phyloP scores from a whole-genome alignment of 352 stramenopile genomes.

The Globisporangium cystogenes region DNA sequence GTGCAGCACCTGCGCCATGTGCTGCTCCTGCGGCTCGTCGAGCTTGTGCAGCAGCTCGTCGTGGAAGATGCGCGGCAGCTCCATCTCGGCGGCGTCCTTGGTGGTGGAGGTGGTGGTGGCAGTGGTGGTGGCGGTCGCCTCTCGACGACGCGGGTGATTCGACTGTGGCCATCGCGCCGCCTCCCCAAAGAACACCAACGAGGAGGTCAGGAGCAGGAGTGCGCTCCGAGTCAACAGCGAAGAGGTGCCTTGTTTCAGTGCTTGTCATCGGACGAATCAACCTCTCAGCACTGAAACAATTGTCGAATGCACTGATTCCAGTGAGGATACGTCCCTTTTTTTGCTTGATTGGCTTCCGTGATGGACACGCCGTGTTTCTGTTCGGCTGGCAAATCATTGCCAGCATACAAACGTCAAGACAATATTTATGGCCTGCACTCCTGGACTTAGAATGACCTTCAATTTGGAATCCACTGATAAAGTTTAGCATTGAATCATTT shows the following conservation, averaged over 20 bases:
- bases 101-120: constrained; percentile 20
- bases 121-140: background rate
- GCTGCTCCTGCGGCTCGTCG: constrained; percentile 32
- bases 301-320: too few relatives aligned
- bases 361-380: background rate
- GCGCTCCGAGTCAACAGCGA: too few relatives aligned
- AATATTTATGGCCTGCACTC: background rate
- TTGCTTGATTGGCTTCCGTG: background rate
- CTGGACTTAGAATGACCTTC: background rate
- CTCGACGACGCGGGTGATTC: background rate
- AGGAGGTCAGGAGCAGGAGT: too few relatives aligned
- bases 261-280: background rate
- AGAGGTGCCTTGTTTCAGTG: background rate
- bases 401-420: background rate
- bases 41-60: constrained; percentile 47
- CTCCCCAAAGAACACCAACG: too few relatives aligned
- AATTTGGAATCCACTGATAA: too few relatives aligned
- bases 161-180: background rate
- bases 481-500: too few relatives aligned
- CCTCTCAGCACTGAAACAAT: too few relatives aligned
- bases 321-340: too few relatives aligned
- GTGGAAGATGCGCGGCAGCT: constrained; percentile 36
- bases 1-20: constrained; percentile 19
- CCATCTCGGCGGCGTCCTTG: too few relatives aligned
- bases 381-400: background rate